phyloP scores from a whole-genome alignment of 169 alveolate species.

The Toxoplasma gondii region DNA sequence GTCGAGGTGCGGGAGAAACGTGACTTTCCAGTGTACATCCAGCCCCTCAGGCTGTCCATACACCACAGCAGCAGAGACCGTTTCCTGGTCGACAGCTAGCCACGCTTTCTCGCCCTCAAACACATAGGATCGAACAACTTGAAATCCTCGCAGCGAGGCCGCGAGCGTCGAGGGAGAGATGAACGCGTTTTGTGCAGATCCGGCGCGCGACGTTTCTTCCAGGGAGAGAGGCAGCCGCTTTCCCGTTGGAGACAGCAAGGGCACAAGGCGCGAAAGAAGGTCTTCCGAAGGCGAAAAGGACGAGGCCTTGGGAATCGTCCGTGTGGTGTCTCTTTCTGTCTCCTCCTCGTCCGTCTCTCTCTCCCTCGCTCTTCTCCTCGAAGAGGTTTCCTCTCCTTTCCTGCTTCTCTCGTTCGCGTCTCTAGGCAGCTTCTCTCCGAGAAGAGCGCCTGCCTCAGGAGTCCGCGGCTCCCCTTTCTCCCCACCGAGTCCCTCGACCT shows the following conservation, averaged over 20 bases:
- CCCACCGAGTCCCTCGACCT: background rate
- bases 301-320: too few species aligned
- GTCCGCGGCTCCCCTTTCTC: background rate
- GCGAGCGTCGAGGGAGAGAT: conserved; percentile 17
- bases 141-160: conserved; percentile 27
- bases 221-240: background rate
- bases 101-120: conserved; percentile 24
- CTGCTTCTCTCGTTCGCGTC: background rate
- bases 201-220: background rate
- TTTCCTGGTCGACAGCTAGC: conserved; percentile 20
- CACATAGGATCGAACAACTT: conserved; percentile 8
- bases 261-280: background rate
- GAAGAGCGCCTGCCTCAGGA: too few species aligned
- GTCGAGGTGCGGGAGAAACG: conserved; percentile 19
- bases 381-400: background rate
- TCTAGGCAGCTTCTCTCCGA: too few species aligned
- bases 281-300: background rate
- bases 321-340: too few species aligned
- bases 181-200: background rate
- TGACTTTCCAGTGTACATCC: conserved; percentile 4
- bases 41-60: conserved; percentile 11
- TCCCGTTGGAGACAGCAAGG: background rate
- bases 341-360: too few species aligned
- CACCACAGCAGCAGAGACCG: conserved; percentile 41
- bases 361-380: background rate